Evolutionary conservation across 2,329 filamentous ascomycete species (phyloP), one percentile per base, ranked within the genome.

Genomic region (Coniella lustricola): DNA sequence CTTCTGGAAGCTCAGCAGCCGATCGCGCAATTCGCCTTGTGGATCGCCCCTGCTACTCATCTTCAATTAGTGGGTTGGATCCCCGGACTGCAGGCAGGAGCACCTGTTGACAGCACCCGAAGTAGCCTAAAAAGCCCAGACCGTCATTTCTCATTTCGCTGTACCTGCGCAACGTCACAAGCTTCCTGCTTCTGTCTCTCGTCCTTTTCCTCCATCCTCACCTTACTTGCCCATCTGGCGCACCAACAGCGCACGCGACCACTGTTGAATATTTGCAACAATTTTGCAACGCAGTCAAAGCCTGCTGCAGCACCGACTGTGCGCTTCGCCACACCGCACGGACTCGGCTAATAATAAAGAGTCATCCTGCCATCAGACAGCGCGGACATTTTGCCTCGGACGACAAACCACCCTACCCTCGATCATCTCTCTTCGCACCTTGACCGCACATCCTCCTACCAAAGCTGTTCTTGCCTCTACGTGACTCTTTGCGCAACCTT

Each of bases 91-190:
- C 40, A 31, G 12, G 9, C 25, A 32, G 38, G 22, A 18, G n/a
- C n/a, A n/a, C 38, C 38, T 41, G 9, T n/a, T 41, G 38, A 25
- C 38, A n/a, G 18, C 20, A 39, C 17, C 36, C 17, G 21, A 14
- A 13, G 18, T 22, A 21, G 36, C 37, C 20, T 25, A 16, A 9
- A 42, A 29, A 42, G 25, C 20, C 16, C 29, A 18, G 16, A 21
- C 12, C 36, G 21, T 17, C 29, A 33, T 13, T 21, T 3, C 38
- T 8, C 17, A 10, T 16, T 18, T 17, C 12, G 25, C 40, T 17
- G 40, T 42, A 42, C 40, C 40, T 42, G 40, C 40, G 32, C 25
- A 42, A 42, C 40, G 40, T 42, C 40, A 42, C 40, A 31, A 31
- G 38, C 38, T 41, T 29, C 33, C 38, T 41, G 5, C 33, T 35